Conservation (phyloP, 192 early-diverging fungal genomes). For the Linnemannia elongata region DNA sequence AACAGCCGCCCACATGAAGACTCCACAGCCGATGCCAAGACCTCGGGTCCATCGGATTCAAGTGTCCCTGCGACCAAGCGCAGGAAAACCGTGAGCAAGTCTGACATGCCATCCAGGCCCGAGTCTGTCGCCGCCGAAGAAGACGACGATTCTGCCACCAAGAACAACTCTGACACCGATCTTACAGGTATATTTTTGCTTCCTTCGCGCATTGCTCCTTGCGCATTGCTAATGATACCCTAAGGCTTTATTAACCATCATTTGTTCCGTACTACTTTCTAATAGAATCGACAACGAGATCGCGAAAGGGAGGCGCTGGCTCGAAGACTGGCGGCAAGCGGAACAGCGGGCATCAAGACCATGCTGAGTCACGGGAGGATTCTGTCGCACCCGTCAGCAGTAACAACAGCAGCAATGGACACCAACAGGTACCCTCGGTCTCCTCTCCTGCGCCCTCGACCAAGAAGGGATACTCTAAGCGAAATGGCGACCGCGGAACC, state of each 20-base stretch:
- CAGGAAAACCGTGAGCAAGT: slow-evolving; percentile 17
- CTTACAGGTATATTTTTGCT: background rate
- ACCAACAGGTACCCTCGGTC: slow-evolving; percentile 9
- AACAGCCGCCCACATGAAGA: background rate
- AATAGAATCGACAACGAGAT: background rate
- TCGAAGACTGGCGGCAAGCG: background rate
- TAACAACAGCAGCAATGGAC: background rate
- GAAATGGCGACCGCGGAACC: slow-evolving; percentile 15
- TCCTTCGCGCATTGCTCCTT: background rate
- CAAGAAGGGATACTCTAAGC: slow-evolving; percentile 21
- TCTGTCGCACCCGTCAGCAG: slow-evolving; percentile 5
- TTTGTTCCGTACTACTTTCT: background rate
- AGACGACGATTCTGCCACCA: background rate
- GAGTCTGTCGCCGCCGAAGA: slow-evolving; percentile 8
- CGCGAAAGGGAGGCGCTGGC: slow-evolving; percentile 8
- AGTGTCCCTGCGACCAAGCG: slow-evolving; percentile 16
- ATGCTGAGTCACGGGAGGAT: slow-evolving; percentile 1
- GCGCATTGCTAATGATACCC: too few relatives aligned
- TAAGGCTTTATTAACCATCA: background rate
- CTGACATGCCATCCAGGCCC: background rate
- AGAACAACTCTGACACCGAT: slow-evolving; percentile 8
- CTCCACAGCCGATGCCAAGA: background rate
- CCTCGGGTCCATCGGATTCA: background rate
- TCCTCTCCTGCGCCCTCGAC: background rate
- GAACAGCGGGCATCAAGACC: background rate